A percentile compares a stretch with the other conserved stretches of the same genome.
Evolutionary conservation across 495 filamentous ascomycete species (phyloP).

Genomic region (Neurospora intermedia): DNA sequence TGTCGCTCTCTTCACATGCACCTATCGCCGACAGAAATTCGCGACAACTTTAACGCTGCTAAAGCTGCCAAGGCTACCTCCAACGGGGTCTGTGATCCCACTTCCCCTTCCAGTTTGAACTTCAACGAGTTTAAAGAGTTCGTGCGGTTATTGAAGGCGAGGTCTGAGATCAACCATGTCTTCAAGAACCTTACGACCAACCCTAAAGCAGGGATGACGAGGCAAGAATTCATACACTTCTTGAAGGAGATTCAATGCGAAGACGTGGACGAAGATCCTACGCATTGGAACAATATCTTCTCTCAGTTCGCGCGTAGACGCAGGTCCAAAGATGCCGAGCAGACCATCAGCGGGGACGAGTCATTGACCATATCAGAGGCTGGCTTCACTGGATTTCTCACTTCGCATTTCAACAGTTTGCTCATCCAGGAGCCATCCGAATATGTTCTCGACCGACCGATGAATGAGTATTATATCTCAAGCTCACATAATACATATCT

Average conservation of each 20-base stretch:
- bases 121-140: conserved; percentile 75
- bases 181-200: conserved; percentile 46
- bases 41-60: conserved; percentile 64
- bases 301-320: conserved; percentile 58
- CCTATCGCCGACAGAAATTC: conserved; percentile 62
- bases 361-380: conserved; percentile 55
- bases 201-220: conserved; percentile 49
- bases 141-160: conserved; percentile 66
- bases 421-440: conserved; percentile 45
- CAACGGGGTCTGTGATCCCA: conserved; percentile 6
- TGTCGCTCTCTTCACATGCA: conserved; percentile 86
- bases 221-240: conserved; percentile 65
- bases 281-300: conserved; percentile 65
- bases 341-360: conserved; percentile 29
- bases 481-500: conserved; percentile 99
- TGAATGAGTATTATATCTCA: conserved; percentile 97
- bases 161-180: conserved; percentile 66
- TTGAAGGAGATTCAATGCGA: conserved; percentile 63
- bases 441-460: conserved; percentile 59
- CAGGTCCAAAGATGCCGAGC: conserved; percentile 39
- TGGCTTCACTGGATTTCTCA: conserved; percentile 65
- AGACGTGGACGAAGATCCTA: conserved; percentile 53
- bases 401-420: conserved; percentile 60
- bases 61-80: conserved; percentile 34
- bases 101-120: conserved; percentile 49